These are phyloP conservation scores for Barnettozyma populi DNA, from an alignment of 805 yeast species.

Conservation along the genomic window DNA sequence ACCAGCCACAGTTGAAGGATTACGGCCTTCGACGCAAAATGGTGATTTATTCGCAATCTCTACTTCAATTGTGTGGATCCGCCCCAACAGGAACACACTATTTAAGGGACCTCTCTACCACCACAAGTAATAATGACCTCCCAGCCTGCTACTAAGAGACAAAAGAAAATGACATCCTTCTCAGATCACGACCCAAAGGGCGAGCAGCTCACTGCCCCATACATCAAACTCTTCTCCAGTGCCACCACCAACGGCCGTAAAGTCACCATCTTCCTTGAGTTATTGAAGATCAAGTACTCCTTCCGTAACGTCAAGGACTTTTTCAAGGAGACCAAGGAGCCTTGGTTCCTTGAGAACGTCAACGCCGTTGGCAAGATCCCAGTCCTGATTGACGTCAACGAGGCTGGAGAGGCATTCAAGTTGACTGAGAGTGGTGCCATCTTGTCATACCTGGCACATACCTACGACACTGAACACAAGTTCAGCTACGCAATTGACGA, in stretches of 20 bases:
- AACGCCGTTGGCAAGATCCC: slow-evolving; percentile 64
- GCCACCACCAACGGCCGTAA: slow-evolving; percentile 38
- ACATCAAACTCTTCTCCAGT: slow-evolving; percentile 36
- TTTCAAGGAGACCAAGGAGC: slow-evolving; percentile 45
- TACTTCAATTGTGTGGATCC: background rate
- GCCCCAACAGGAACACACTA: background rate
- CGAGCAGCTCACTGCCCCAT: slow-evolving; percentile 28
- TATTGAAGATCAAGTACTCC: slow-evolving; percentile 29
- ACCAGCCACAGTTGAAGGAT: background rate
- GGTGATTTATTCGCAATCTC: background rate
- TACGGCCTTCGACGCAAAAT: background rate
- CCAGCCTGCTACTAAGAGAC: background rate
- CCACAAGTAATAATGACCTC: background rate
- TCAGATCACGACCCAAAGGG: background rate
- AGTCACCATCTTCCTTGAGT: slow-evolving; percentile 31
- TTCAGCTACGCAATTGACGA: slow-evolving; percentile 32
- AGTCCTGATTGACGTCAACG: slow-evolving; percentile 34
- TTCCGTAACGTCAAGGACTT: slow-evolving; percentile 35
- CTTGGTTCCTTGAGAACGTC: slow-evolving; percentile 44
- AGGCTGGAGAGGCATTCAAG: slow-evolving; percentile 35
- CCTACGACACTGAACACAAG: slow-evolving; percentile 49
- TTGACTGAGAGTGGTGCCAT: slow-evolving; percentile 60
- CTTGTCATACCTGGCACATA: slow-evolving; percentile 49
- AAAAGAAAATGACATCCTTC: background rate
- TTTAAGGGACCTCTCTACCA: background rate